These are phyloP conservation scores for Kodamaea sp. DNA, from an alignment of 1,139 yeast species.

Conservation along the genomic window DNA sequence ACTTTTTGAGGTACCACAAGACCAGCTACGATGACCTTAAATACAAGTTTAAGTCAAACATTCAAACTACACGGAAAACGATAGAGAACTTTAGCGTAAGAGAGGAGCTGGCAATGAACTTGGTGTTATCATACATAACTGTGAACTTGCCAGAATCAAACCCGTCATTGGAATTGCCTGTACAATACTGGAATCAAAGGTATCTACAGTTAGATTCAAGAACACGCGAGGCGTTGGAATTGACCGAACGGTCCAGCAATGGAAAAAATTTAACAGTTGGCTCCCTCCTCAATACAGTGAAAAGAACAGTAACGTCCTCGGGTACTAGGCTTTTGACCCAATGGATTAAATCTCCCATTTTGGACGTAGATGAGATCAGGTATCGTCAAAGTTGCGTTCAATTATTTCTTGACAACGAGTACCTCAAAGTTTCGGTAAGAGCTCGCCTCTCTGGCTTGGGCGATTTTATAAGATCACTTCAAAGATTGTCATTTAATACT, in stretches of 20 bases:
- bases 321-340: conserved; percentile 77
- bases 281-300: conserved; percentile 66
- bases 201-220: conserved; percentile 80
- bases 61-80: conserved; percentile 54
- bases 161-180: conserved; percentile 40
- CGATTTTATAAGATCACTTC: conserved; percentile 42
- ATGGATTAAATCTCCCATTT: conserved; percentile 84
- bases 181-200: conserved; percentile 42
- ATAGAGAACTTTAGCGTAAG: conserved; percentile 54
- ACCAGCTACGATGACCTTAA: conserved; percentile 34
- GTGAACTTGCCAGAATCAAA: conserved; percentile 44
- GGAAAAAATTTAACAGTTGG: conserved; percentile 64
- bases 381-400: conserved; percentile 65
- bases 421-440: conserved; percentile 32
- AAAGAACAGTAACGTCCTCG: conserved; percentile 73
- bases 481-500: conserved; percentile 36
- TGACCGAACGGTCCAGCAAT: conserved; percentile 53
- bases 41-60: conserved; percentile 43
- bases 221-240: conserved; percentile 80
- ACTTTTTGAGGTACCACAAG: conserved; percentile 57
- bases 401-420: conserved; percentile 45
- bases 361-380: conserved; percentile 55
- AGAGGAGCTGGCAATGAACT: conserved; percentile 47
- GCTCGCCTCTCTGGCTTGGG: conserved; percentile 30
- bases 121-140: conserved; percentile 41